Base-by-base conservation (phyloP, 192 early-diverging fungal genomes). In the Backusella morwellensis region DNA sequence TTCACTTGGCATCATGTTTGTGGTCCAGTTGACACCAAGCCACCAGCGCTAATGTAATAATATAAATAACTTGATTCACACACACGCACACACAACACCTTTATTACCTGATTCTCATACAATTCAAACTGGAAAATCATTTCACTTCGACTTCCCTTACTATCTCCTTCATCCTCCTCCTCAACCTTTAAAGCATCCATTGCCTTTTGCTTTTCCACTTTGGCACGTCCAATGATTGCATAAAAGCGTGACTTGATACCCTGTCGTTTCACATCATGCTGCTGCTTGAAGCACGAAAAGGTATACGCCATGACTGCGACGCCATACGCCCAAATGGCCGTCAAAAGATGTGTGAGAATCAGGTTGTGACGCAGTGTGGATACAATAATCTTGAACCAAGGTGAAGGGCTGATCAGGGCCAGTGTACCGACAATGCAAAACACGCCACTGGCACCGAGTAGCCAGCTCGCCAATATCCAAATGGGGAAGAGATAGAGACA, bases 21-120 rank as follows among this genome's bases (percentile, higher is more conserved):
- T 84, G 6, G 88, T 89, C 88, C 88, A 89, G 4, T 86, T 84
- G 26, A 86, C 71, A 54, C 88, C 88, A 19, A 89, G 74, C 88
- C 88, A 89, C 88, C 88, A 89, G 35, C 72, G 47, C 19, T 35
- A 38, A 12, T 23, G 9, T 26, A 4, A 12, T 63, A 29, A 32
- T 32, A 32, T 32, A 32, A 32, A 32, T 32, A 32, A 32, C 32
- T 32, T 32, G 32, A 32, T 32, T 32, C 32, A 32, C 32, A 32
- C 32, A 32, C 32, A 32, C 32, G 2, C 1, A 32, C 32, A 32
- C 32, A 32, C 2, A 32, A 32, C 32, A 32, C 32, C 2, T 3
- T 32, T 32, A 32, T 32, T 74, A 81, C 80, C 76, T 82, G 80
- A 17, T 82, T 82, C 35, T 82, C 80, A 78, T 68, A 82, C 3